Conservation (phyloP, 495 filamentous ascomycete genomes). For the Penicillium parvum region DNA sequence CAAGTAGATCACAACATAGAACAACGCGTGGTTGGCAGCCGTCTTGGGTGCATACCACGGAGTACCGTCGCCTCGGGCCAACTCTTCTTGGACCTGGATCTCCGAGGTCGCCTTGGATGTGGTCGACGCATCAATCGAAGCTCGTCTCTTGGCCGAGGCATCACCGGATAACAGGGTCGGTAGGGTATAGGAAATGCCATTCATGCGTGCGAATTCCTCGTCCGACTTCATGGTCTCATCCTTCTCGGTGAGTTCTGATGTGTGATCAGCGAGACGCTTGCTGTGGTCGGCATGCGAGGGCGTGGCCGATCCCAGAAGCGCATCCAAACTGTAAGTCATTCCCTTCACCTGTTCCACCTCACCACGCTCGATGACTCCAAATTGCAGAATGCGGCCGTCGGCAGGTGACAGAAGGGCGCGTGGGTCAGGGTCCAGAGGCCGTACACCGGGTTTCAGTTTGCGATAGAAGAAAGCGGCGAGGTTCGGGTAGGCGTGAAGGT, state of each 20-base stretch:
- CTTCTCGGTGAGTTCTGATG: constrained; percentile 21
- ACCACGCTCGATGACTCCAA: constrained; percentile 82
- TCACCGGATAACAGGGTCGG: constrained; percentile 83
- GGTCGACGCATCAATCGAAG: constrained; percentile 60
- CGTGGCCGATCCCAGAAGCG: constrained; percentile 69
- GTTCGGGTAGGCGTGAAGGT: constrained; percentile 86
- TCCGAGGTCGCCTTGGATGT: constrained; percentile 63
- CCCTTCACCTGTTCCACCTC: constrained; percentile 99
- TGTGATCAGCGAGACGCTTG: constrained; percentile 35
- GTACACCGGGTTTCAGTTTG: constrained; percentile 78
- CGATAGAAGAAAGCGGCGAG: constrained; percentile 97
- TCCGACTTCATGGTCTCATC: constrained; percentile 61
- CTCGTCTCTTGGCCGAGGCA: constrained; percentile 25
- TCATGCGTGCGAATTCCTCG: constrained; percentile 91
- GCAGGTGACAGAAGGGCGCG: constrained; percentile 79
- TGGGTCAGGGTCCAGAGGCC: constrained; percentile 79
- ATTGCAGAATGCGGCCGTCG: constrained; percentile 88
- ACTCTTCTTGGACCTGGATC: constrained; percentile 75
- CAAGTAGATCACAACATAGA: constrained; percentile 96
- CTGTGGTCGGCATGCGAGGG: constrained; percentile 39
- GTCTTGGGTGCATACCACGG: constrained; percentile 76
- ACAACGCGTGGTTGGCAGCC: constrained; percentile 61
- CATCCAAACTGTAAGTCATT: constrained; percentile 94
- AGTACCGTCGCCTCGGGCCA: constrained; percentile 62
- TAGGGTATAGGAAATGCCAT: constrained; percentile 94